Base-by-base conservation (phyloP, 2,329 filamentous ascomycete species). In the Pseudogymnoascus sp. region DNA sequence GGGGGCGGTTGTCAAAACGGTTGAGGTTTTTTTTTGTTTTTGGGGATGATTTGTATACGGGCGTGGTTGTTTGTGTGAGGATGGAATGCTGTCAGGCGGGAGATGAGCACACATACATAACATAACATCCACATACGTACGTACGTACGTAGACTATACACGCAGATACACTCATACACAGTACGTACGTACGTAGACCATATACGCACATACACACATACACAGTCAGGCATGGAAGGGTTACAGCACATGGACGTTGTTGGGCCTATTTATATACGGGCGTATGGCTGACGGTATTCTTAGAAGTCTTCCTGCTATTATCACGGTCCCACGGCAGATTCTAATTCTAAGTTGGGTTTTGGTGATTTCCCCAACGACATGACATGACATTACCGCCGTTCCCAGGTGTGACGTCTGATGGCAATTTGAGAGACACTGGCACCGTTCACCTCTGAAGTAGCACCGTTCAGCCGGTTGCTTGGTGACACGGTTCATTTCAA, bases 221-320 rank as follows among this genome's bases (percentile, higher is more conserved):
- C 30, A 33, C 6, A 33, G 30, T 9, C 28, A 33, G 22, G 43
- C 43, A 54, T 54, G 25, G 43, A 54, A 54, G 25, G 25, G 43
- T 54, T 54, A 54, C 43, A 54, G 43, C 43, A 54, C 43, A 18
- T 25, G 43, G 43, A 30, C 25, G 28, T 54, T 54, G 47, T 54
- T 33, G 28, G n/a, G 47, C 47, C 47, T 54, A 33, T 54, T 33
- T 33, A 33, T 54, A 54, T 33, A 54, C 47, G 47, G 28, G n/a
- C 33, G 47, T 25, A 33, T 5, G 39, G 14, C 2, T 2, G 47
- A 54, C 28, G 47, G 47, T 54, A 54, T 18, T 54, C 28, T 54
- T 20, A 33, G 25, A 33, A 7, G 30, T 33, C 6, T 22, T 30
- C 8, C 25, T 43, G 4, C n/a, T 33, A 33, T 33, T 18, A n/a